A percentile compares a stretch with the other conserved stretches of the same genome.
phyloP scores from a whole-genome alignment of 139 green algal genomes.

The Mesotaenium endlicherianum region DNA sequence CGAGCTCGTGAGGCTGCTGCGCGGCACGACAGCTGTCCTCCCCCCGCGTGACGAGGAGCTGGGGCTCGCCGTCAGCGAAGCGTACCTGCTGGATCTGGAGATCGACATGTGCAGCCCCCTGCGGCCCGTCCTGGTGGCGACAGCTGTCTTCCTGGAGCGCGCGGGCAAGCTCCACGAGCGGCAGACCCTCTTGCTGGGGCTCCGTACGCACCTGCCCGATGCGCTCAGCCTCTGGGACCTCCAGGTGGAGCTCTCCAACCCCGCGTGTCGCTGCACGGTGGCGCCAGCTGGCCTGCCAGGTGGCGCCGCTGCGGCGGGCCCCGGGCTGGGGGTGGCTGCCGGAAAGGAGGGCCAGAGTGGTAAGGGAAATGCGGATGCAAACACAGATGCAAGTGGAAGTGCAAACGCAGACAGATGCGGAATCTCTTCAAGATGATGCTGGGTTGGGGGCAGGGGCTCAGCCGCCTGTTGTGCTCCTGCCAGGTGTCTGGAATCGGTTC shows the following conservation, averaged over 20 bases:
- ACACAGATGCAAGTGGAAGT: too few species aligned
- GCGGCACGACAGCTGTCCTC: neutral
- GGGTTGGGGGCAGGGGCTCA: too few species aligned
- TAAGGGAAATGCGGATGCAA: too few species aligned
- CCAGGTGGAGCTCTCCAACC: neutral
- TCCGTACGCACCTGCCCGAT: conserved; percentile 22
- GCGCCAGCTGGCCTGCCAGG: too few species aligned
- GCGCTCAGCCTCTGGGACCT: neutral
- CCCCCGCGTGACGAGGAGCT: neutral
- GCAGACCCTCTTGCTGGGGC: conserved; percentile 4
- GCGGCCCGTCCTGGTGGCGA: conserved; percentile 2
- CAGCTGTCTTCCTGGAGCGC: conserved; percentile 1
- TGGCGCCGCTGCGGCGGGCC: too few species aligned
- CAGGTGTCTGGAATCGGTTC: neutral
- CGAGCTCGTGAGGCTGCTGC: conserved; percentile 1
- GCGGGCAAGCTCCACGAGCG: neutral
- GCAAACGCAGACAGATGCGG: neutral
- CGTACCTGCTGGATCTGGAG: neutral
- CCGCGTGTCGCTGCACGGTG: neutral
- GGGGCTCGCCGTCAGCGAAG: neutral
- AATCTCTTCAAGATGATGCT: too few species aligned
- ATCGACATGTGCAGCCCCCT: neutral
- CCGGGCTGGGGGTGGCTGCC: too few species aligned
- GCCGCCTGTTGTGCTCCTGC: neutral
- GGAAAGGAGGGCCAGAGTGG: too few species aligned